Evolutionary conservation across 208 protist genomes (phyloP).

Genomic region (Leishmania aethiopica): DNA sequence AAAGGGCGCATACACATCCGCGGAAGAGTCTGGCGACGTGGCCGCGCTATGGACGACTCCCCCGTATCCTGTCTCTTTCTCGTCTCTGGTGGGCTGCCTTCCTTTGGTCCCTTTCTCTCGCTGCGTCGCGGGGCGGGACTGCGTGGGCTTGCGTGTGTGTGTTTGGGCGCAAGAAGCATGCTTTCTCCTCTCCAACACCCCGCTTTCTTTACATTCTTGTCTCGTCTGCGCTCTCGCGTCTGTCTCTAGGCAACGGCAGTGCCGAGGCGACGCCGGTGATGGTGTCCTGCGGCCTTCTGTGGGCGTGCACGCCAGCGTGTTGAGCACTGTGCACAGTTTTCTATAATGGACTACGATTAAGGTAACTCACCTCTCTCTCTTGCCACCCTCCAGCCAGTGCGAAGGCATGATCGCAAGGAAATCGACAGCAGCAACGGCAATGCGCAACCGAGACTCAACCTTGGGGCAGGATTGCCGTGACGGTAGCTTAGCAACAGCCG

Average conservation of each 20-base stretch:
- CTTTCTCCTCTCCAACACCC: too few species aligned
- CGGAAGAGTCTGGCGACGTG: not conserved
- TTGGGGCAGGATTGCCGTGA: not conserved
- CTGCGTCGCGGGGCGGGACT: not conserved
- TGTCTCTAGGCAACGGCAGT: not conserved
- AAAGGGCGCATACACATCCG: not conserved
- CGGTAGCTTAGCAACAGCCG: not conserved
- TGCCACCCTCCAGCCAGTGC: not conserved
- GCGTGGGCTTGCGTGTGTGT: slow-evolving; percentile 1
- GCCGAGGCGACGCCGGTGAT: not conserved
- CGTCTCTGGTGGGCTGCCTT: too few species aligned
- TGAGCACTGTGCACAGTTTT: not conserved
- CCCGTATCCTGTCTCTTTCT: not conserved
- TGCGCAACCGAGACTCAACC: not conserved
- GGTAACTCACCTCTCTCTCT: not conserved
- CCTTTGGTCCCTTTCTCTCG: not conserved
- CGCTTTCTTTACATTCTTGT: not conserved
- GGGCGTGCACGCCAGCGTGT: not conserved
- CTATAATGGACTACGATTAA: not conserved
- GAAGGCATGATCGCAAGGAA: not conserved
- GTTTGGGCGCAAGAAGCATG: not conserved
- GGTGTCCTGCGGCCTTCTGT: not conserved
- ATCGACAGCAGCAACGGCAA: not conserved
- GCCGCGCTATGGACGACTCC: not conserved
- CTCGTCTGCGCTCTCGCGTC: not conserved